Evolutionary conservation across 176 grass and related monocot species (phyloP).

Genomic region (Musa troglodytarum): DNA sequence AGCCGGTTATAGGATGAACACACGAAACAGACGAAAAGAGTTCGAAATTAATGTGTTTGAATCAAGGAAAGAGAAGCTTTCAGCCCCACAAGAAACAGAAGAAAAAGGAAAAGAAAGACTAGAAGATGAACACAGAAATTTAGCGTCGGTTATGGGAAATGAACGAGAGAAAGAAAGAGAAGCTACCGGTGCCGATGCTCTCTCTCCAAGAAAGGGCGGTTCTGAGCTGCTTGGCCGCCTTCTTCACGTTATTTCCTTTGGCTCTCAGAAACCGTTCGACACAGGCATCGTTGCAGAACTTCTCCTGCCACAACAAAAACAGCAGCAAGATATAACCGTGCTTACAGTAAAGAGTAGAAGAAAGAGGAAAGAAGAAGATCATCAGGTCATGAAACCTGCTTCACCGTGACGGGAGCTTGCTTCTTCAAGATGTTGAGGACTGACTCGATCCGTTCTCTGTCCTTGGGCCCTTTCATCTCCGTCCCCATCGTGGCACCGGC

Average conservation of each 20-base stretch:
- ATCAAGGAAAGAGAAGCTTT: background rate
- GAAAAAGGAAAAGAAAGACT: background rate
- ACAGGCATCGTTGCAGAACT: constrained; percentile 88
- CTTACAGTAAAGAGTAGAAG: background rate
- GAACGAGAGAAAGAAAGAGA: constrained; percentile 3
- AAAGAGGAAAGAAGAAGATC: background rate
- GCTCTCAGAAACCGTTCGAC: constrained; percentile 67
- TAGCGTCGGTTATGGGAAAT: background rate
- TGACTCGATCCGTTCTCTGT: constrained; percentile 65
- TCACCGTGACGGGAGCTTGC: constrained; percentile 68
- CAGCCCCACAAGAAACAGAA: background rate
- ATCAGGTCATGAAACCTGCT: constrained; percentile 47
- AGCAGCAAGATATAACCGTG: background rate
- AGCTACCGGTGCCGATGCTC: constrained; percentile 58
- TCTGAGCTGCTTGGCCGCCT: constrained; percentile 81
- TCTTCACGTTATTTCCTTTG: constrained; percentile 70
- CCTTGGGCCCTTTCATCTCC: constrained; percentile 63
- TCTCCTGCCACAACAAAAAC: constrained; percentile 38
- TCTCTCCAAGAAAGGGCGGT: constrained; percentile 87
- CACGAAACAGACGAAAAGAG: too few species aligned
- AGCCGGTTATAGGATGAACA: too few species aligned
- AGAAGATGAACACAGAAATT: background rate
- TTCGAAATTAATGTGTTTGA: too few species aligned
- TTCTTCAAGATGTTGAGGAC: constrained; percentile 71
- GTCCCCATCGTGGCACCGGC: constrained; percentile 32